phyloP scores from a whole-genome alignment of 192 early-diverging fungal species.

The Pecoramyces ruminantium region DNA sequence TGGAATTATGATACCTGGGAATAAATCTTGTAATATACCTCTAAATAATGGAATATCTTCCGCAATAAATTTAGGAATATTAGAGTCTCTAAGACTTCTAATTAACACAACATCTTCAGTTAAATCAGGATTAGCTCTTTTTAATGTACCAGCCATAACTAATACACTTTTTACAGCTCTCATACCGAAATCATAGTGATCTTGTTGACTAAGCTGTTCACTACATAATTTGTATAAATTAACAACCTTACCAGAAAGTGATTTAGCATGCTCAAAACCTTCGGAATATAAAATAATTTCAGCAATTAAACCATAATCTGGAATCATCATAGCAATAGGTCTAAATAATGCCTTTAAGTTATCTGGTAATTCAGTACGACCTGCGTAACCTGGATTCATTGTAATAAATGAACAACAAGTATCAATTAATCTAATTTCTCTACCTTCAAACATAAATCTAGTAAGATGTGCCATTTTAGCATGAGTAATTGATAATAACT shows the following conservation, averaged over 20 bases:
- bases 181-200: slow-evolving; percentile 51
- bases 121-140: slow-evolving; percentile 27
- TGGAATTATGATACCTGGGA: slow-evolving; percentile 25
- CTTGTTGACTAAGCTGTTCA: slow-evolving; percentile 44
- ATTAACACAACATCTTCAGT: slow-evolving; percentile 36
- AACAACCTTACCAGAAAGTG: slow-evolving; percentile 36
- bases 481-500: slow-evolving; percentile 38
- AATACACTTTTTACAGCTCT: slow-evolving; percentile 46
- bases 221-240: slow-evolving; percentile 45
- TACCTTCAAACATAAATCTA: slow-evolving; percentile 36
- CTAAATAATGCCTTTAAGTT: slow-evolving; percentile 42
- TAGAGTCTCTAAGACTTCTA: slow-evolving; percentile 33
- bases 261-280: slow-evolving; percentile 39
- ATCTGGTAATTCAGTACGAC: slow-evolving; percentile 37
- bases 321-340: slow-evolving; percentile 50
- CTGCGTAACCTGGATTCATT: slow-evolving; percentile 45
- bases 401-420: slow-evolving; percentile 44
- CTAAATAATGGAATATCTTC: slow-evolving; percentile 37
- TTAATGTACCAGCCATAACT: slow-evolving; percentile 41
- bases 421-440: slow-evolving; percentile 40
- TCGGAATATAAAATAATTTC: slow-evolving; percentile 48
- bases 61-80: slow-evolving; percentile 37
- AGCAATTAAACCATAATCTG: slow-evolving; percentile 45
- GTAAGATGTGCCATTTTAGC: slow-evolving; percentile 37
- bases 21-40: slow-evolving; percentile 35